These are phyloP conservation scores for Mycothermus thermophilus DNA, from an alignment of 495 filamentous ascomycete genomes.

Conservation along the genomic window DNA sequence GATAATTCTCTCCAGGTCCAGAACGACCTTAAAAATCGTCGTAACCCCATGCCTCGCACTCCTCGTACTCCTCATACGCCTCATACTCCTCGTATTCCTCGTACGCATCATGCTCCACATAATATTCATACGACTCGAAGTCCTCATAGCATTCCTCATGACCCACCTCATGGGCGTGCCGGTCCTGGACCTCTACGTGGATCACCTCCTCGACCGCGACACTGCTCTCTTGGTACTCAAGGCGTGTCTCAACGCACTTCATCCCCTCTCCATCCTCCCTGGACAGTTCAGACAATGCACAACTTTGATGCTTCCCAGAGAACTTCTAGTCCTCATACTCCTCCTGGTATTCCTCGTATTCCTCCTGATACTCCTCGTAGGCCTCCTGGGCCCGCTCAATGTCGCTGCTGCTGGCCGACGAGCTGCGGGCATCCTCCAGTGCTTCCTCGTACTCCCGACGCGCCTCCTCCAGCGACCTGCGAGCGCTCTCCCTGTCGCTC, in stretches of 20 bases:
- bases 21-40: no score
- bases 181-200: no score
- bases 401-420: constrained; percentile 30
- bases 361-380: constrained; percentile 32
- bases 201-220: no score
- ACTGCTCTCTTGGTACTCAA: no score
- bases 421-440: constrained; percentile 18
- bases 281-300: no score
- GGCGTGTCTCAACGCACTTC: no score
- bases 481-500: constrained; percentile 15
- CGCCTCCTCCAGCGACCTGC: constrained; percentile 26
- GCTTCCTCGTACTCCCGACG: neutral
- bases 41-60: no score
- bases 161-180: constrained; percentile 35
- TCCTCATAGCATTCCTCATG: constrained; percentile 37
- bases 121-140: neutral
- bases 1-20: no score
- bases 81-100: constrained; percentile 33
- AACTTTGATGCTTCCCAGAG: no score
- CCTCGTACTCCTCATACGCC: constrained; percentile 28
- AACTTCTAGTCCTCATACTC: no score
- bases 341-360: constrained; percentile 37
- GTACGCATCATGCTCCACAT: constrained; percentile 21
- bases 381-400: constrained; percentile 30
- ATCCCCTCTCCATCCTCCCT: no score